Evolutionary conservation across 768 basidiomycete species (phyloP), one percentile per base, ranked within the genome.

Genomic region (Tulasnella sp.): DNA sequence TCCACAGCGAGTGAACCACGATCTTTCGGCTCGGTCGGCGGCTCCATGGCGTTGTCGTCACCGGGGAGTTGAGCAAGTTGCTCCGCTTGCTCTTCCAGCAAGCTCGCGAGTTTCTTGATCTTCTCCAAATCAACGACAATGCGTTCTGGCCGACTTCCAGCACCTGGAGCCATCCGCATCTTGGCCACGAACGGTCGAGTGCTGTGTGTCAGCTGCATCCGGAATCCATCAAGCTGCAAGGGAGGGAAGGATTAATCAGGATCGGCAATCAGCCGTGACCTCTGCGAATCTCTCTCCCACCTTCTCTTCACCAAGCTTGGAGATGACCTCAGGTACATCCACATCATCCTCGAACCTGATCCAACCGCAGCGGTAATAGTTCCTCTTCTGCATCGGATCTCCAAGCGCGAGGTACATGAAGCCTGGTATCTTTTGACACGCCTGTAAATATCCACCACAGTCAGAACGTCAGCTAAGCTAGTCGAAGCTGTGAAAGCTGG

Each of bases 321-420:
- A 82, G 85, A 96, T 89, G 6, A 93, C 91, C 20, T 85, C 82
- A 2, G 86, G 82, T 89, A 98, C 94, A 81, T 98, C 94, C 13
- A 92, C 90, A 80, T 95, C 94, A 42, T 94, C 93, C 57, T 85
- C 86, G 83, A 96, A 98, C 80, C 90, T 90, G 79, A 98, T 86
- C 96, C 96, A 98, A 16, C 95, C 97, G 1, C 95, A 94, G 42
- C 97, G 93, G 83, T 97, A 95, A 83, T 93, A 98, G 81, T 93
- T 93, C 79, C 95, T 91, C 85, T 96, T 96, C 84, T 95, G 93
- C 57, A 94, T 85, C 13, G 97, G 96, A 80, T 98, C 96, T 37
- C 94, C 95, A 0, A 98, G 85, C 11, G 95, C 95, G 20, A 99
- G 89, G 84, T 97, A 93, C 70, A 93, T 86, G 83, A 91, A 98